Evolutionary conservation across 495 filamentous ascomycete genomes (phyloP).

Genomic region (Tuber calosporum): DNA sequence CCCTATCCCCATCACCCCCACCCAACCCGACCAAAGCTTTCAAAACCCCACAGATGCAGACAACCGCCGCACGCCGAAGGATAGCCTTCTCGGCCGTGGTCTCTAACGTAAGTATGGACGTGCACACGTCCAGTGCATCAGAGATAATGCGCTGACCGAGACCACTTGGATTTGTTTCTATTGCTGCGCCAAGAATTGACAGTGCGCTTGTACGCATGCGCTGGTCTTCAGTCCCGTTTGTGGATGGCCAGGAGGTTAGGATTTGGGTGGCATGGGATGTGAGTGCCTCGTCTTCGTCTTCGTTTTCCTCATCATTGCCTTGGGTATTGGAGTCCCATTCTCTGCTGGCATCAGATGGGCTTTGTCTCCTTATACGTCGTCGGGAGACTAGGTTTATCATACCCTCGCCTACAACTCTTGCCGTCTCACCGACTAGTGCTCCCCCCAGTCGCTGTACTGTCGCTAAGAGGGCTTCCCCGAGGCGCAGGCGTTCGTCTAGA

Average conservation of each 20-base stretch:
- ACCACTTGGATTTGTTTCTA: constrained; percentile 61
- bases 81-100: constrained; percentile 58
- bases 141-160: constrained; percentile 52
- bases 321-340: constrained; percentile 50
- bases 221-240: constrained; percentile 58
- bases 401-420: constrained; percentile 53
- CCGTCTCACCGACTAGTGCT: constrained; percentile 54
- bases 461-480: constrained; percentile 65
- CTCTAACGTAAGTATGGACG: constrained; percentile 62
- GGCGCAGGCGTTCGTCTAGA: constrained; percentile 61
- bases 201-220: constrained; percentile 71
- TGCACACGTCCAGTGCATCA: constrained; percentile 58
- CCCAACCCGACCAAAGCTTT: constrained; percentile 47
- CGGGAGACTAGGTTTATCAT: constrained; percentile 63
- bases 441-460: constrained; percentile 61
- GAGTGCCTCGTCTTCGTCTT: constrained; percentile 46
- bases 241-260: constrained; percentile 57
- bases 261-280: constrained; percentile 54
- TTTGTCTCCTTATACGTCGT: constrained; percentile 48
- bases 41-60: constrained; percentile 62
- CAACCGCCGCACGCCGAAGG: constrained; percentile 62
- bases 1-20: constrained; percentile 49
- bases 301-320: constrained; percentile 48
- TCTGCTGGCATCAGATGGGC: constrained; percentile 51
- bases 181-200: constrained; percentile 58